phyloP scores from a whole-genome alignment of 2,329 filamentous ascomycete species.

The Neonectria punicea region DNA sequence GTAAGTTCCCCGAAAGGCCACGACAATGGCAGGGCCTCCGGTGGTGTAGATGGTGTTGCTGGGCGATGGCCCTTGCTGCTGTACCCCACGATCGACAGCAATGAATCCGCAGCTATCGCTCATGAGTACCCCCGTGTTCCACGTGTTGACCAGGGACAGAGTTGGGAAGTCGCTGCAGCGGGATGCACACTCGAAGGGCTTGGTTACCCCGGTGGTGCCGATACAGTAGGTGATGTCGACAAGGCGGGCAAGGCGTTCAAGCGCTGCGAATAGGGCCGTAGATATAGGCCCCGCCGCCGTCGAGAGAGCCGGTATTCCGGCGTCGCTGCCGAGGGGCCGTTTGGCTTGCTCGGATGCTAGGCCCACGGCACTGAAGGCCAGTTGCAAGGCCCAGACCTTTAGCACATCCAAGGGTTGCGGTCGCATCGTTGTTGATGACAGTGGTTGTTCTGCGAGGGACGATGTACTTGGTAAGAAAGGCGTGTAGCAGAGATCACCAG shows the following conservation, averaged over 20 bases:
- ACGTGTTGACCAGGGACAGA: constrained; percentile 83
- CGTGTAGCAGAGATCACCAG: neutral
- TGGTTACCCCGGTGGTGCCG: constrained; percentile 80
- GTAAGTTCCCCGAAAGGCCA: constrained; percentile 95
- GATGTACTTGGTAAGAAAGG: neutral
- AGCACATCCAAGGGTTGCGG: constrained; percentile 2
- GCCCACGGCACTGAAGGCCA: constrained; percentile 26
- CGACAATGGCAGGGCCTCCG: constrained; percentile 67
- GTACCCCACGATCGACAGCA: constrained; percentile 76
- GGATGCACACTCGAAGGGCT: constrained; percentile 86
- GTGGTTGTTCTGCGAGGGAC: constrained; percentile 3
- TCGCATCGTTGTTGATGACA: constrained; percentile 20
- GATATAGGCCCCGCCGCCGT: constrained; percentile 57
- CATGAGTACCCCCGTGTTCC: constrained; percentile 88
- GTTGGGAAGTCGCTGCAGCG: constrained; percentile 85
- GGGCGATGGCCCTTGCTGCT: constrained; percentile 28
- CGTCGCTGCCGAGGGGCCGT: constrained; percentile 21
- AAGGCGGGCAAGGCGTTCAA: constrained; percentile 89
- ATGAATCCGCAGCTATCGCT: constrained; percentile 95
- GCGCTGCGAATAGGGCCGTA: constrained; percentile 75
- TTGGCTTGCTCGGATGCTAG: constrained; percentile 26
- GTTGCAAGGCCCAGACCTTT: constrained; percentile 31
- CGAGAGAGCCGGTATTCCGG: neutral
- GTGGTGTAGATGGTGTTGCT: constrained; percentile 15
- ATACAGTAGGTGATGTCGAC: constrained; percentile 97